Base-by-base conservation (phyloP, 768 basidiomycete species). In the Coprinopsis cinerea region DNA sequence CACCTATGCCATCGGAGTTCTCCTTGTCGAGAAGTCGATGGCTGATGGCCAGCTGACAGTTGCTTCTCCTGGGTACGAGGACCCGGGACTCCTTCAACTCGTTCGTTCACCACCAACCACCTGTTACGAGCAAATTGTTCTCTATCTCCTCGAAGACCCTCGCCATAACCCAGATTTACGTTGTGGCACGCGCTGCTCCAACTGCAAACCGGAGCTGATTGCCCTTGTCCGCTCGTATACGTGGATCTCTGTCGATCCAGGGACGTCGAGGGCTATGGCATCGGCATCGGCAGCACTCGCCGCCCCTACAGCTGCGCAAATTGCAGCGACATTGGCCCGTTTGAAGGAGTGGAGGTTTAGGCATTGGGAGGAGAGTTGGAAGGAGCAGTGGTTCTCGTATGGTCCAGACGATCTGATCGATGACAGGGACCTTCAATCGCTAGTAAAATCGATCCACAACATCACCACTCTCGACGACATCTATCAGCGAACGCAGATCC, bases 21-120 rank as follows among this genome's bases (percentile, higher is more conserved):
- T 55, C 11, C 27, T 55, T 11, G 54, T 55, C 2, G 54, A 55
- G 26, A 52, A 52, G 36, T 55, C 51, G 4, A 55, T 55, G 51
- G 28, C 43, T 46, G 51, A 40, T 28, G 47, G 42, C 0, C 17
- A 44, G 3, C 51, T 46, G 4, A 44, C 51, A 1, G 43, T 46
- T 32, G 15, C 30, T 32, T 46, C 51, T n/a, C n/a, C n/a, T n/a
- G n/a, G n/a, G n/a, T n/a, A n/a, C n/a, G n/a, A n/a, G n/a, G n/a
- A n/a, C n/a, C n/a, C n/a, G n/a, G n/a, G n/a, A n/a, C n/a, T n/a
- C n/a, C n/a, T n/a, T n/a, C n/a, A n/a, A n/a, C n/a, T n/a, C n/a
- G n/a, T n/a, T n/a, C n/a, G n/a, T n/a, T n/a, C n/a, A n/a, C n/a
- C n/a, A n/a, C n/a, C n/a, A n/a, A n/a, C n/a, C n/a, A n/a, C n/a